Base-by-base conservation (phyloP, 768 basidiomycete genomes). In the Boletales sp. region DNA sequence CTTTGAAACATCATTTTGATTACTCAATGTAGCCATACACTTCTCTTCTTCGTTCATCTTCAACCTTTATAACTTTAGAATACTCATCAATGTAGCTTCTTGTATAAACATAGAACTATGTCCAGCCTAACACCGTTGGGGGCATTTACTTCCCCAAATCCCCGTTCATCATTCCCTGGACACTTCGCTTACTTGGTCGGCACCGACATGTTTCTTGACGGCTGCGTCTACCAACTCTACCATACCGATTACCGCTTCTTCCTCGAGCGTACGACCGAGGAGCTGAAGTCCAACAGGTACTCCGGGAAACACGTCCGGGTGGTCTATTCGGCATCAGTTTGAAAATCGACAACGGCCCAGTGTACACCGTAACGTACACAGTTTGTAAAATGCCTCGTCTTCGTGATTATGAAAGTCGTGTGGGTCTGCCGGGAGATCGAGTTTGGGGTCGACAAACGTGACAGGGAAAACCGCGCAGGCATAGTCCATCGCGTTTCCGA, bases 231-330 rank as follows among this genome's bases (percentile, higher is more conserved):
- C 72, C 6, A 77, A 60, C 53, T 76, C 75, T 4, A 72, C 71
- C 73, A 80, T 75, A 5, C 62, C 66, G 10, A 81, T 67, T 15
- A 81, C 75, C 0, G 75, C 79, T 58, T 81, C 79, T 45, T 81
- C 79, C 57, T 81, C 79, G 40, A 68, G 65, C 31, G 69, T 73
- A 21, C 71, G 66, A 4, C 78, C 79, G 8, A 76, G 65, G 12
- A 80, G 62, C 60, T 82, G 80, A 40, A 82, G 62, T 14, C 68
- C 67, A 7, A 80, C 67, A 2, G 79, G 78, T n/a, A 72, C 69
- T 14, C 72, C 72, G 6, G 67, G 59, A 55, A 74, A 77, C 14
- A 73, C 55, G 45, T 73, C 72, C 17, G 78, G 74, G 47, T 78
- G 67, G 53, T 76, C 76, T 78, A 18, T 47, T 13, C 7, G 19